Conservation (phyloP, 208 protist species). For the Porcisia deanei region DNA sequence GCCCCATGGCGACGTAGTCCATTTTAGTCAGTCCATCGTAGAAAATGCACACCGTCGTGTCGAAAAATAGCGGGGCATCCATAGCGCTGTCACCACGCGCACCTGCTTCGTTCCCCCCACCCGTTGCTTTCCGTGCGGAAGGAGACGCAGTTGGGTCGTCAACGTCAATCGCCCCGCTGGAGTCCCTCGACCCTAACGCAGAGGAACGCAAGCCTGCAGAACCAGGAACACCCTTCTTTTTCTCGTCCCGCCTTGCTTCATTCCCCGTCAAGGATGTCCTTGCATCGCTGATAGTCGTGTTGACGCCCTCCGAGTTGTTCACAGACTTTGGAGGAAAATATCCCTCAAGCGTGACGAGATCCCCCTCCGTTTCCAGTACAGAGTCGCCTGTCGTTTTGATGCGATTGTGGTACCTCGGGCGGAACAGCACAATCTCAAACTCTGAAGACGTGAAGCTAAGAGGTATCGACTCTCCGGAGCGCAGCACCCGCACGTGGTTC, state of each 20-base stretch:
- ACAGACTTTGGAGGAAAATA: conserved; percentile 6
- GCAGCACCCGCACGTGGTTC: conserved; percentile 51
- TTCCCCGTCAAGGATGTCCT: neutral
- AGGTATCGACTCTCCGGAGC: conserved; percentile 58
- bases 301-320: conserved; percentile 5
- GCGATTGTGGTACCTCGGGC: conserved; percentile 44
- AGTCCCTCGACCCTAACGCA: neutral
- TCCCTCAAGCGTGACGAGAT: neutral
- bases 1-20: conserved; percentile 75
- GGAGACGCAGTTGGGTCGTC: conserved; percentile 7
- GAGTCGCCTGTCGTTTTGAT: conserved; percentile 4
- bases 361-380: conserved; percentile 8
- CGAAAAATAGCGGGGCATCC: conserved; percentile 65
- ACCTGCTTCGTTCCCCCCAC: conserved; percentile 1
- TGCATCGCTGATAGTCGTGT: neutral
- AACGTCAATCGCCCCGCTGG: neutral
- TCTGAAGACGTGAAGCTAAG: conserved; percentile 52
- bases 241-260: conserved; percentile 2
- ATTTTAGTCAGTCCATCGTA: conserved; percentile 48
- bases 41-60: conserved; percentile 78
- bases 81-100: neutral
- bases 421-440: conserved; percentile 81
- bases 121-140: neutral
- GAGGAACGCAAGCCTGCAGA: neutral
- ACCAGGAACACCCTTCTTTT: conserved; percentile 1